These are phyloP conservation scores for Xylona heveae DNA, from an alignment of 495 filamentous ascomycete genomes.

Conservation along the genomic window DNA sequence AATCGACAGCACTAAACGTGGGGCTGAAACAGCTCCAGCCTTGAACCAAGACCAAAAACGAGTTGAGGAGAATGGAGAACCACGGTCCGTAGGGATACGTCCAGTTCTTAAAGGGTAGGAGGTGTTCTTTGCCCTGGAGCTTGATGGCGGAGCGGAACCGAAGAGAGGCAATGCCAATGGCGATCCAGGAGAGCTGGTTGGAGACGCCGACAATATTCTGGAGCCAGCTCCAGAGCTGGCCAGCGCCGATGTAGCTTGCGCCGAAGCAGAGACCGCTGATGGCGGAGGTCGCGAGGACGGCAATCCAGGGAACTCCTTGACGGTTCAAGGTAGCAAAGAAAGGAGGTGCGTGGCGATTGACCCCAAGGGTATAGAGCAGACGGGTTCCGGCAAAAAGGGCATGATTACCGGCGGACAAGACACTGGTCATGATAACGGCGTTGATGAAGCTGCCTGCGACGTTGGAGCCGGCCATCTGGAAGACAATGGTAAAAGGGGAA, in stretches of 20 bases:
- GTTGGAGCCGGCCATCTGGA: slow-evolving; percentile 23
- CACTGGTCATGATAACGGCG: slow-evolving; percentile 31
- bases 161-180: slow-evolving; percentile 34
- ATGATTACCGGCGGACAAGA: slow-evolving; percentile 27
- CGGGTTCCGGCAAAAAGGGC: too few relatives aligned
- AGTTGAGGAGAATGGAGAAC: slow-evolving; percentile 26
- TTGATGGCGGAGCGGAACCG: slow-evolving; percentile 33
- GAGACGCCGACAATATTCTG: slow-evolving; percentile 36
- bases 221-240: slow-evolving; percentile 34
- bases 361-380: too few relatives aligned
- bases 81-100: slow-evolving; percentile 36
- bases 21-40: slow-evolving; percentile 37
- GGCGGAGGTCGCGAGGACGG: slow-evolving; percentile 30
- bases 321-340: slow-evolving; percentile 29
- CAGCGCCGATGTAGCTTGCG: slow-evolving; percentile 37
- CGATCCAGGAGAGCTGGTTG: slow-evolving; percentile 39
- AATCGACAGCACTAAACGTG: slow-evolving; percentile 24
- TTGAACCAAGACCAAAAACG: slow-evolving; percentile 34
- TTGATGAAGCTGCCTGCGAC: slow-evolving; percentile 33
- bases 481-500: slow-evolving; percentile 32
- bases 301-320: slow-evolving; percentile 35
- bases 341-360: slow-evolving; percentile 23
- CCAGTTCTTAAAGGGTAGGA: slow-evolving; percentile 40
- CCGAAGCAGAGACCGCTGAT: slow-evolving; percentile 38
- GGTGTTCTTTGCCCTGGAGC: slow-evolving; percentile 29